phyloP scores from a whole-genome alignment of 805 yeast species.

The Kodamaea sagamina region DNA sequence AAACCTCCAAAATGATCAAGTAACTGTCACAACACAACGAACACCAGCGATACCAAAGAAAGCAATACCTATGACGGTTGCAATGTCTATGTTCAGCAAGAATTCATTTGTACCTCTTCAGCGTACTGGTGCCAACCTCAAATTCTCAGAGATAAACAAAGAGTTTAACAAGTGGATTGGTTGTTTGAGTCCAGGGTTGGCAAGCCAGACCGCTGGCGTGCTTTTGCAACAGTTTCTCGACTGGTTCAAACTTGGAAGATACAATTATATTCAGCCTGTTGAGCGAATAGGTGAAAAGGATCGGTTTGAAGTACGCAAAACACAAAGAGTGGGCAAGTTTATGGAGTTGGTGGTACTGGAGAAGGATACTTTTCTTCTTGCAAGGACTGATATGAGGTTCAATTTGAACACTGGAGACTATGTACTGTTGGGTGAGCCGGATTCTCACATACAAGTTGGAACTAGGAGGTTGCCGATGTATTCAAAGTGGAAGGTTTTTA shows the following conservation, averaged over 20 bases:
- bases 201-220: neutral
- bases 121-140: slow-evolving; percentile 1
- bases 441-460: slow-evolving; percentile 1
- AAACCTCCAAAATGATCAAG: neutral
- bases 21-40: neutral
- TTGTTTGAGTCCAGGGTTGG: neutral
- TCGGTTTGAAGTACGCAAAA: neutral
- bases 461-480: slow-evolving; percentile 6
- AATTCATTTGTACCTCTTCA: slow-evolving; percentile 3
- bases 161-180: slow-evolving; percentile 4
- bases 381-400: slow-evolving; percentile 13
- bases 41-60: neutral
- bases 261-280: slow-evolving; percentile 9
- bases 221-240: slow-evolving; percentile 8
- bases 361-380: slow-evolving; percentile 3
- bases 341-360: slow-evolving; percentile 11
- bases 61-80: slow-evolving; percentile 3
- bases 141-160: slow-evolving; percentile 8
- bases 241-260: slow-evolving; percentile 14
- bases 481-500: slow-evolving; percentile 11
- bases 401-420: slow-evolving; percentile 7
- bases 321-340: slow-evolving; percentile 13
- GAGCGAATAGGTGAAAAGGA: neutral
- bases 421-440: slow-evolving; percentile 9
- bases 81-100: neutral